Evolutionary conservation across 2,329 filamentous ascomycete species (phyloP).

Genomic region (Sporothrix humicola): DNA sequence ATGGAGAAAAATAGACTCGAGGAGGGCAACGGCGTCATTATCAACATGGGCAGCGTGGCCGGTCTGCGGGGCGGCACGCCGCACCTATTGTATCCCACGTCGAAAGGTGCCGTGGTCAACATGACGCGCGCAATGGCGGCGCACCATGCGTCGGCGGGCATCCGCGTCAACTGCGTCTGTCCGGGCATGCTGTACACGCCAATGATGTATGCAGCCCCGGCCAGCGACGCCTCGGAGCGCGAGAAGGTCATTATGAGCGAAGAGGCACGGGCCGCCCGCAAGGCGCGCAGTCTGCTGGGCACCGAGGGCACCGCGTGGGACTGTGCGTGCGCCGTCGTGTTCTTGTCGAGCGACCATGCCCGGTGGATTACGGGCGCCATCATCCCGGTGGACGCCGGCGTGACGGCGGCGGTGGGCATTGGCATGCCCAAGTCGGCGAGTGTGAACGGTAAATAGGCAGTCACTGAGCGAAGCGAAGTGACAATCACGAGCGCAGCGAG

Average conservation of each 20-base stretch:
- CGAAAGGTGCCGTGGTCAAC: constrained; percentile 56
- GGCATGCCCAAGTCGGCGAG: constrained; percentile 32
- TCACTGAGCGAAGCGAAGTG: no score
- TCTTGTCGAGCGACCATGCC: constrained; percentile 34
- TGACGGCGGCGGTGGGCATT: constrained; percentile 30
- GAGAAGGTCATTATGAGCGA: constrained; percentile 29
- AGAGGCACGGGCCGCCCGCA: constrained; percentile 27
- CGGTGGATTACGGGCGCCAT: constrained; percentile 34
- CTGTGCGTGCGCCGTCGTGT: constrained; percentile 31
- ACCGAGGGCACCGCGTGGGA: constrained; percentile 35
- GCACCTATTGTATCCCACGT: constrained; percentile 54
- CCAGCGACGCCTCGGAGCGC: not conserved
- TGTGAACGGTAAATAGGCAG: not conserved
- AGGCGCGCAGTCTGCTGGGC: constrained; percentile 32
- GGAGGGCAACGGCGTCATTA: constrained; percentile 50
- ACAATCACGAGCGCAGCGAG: no score
- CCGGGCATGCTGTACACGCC: constrained; percentile 56
- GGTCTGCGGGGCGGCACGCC: constrained; percentile 57
- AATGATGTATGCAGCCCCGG: constrained; percentile 46
- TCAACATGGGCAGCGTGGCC: constrained; percentile 69
- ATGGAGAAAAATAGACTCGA: constrained; percentile 61
- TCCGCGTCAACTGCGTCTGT: constrained; percentile 58
- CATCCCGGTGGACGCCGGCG: constrained; percentile 31
- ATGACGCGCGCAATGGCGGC: constrained; percentile 60
- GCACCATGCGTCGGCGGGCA: constrained; percentile 53